These are phyloP conservation scores for Phenoliferia sp. DNA, from an alignment of 1,284 basidiomycete species.

Conservation along the genomic window DNA sequence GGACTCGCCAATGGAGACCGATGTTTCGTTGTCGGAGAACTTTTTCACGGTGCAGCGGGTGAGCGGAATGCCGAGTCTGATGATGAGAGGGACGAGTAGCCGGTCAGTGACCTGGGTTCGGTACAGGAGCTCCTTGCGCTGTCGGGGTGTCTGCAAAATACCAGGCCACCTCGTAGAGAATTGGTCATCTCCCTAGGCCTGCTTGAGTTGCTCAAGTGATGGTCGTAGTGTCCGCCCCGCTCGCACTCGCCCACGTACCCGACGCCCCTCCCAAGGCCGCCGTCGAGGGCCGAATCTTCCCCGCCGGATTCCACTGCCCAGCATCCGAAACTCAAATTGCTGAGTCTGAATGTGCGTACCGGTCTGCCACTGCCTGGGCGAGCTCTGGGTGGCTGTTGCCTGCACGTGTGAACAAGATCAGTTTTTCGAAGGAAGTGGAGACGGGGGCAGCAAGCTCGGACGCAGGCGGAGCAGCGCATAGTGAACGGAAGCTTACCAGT, in stretches of 20 bases:
- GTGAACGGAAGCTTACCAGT: slow-evolving; percentile 58
- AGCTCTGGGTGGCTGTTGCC: slow-evolving; percentile 98
- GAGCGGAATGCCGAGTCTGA: slow-evolving; percentile 82
- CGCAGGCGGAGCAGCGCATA: not conserved
- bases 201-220: not conserved
- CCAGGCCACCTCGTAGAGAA: not conserved
- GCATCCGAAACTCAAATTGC: not conserved
- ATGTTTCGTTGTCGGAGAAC: slow-evolving; percentile 60
- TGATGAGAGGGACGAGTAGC: slow-evolving; percentile 28
- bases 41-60: slow-evolving; percentile 89
- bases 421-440: not conserved
- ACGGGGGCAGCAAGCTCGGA: not conserved
- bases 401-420: slow-evolving; percentile 41
- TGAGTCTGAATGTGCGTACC: slow-evolving; percentile 57
- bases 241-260: too few species aligned
- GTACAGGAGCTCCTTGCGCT: not conserved
- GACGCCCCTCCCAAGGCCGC: not conserved
- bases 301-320: too few species aligned
- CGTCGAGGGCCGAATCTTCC: too few species aligned
- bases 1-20: slow-evolving; percentile 60
- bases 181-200: not conserved
- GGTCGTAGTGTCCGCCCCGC: not conserved
- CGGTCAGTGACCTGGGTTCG: not conserved
- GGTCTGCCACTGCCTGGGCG: slow-evolving; percentile 85
- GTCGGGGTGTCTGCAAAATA: not conserved